Conservation (phyloP, 106 monocot species). For the Dendrobium catenatum region DNA sequence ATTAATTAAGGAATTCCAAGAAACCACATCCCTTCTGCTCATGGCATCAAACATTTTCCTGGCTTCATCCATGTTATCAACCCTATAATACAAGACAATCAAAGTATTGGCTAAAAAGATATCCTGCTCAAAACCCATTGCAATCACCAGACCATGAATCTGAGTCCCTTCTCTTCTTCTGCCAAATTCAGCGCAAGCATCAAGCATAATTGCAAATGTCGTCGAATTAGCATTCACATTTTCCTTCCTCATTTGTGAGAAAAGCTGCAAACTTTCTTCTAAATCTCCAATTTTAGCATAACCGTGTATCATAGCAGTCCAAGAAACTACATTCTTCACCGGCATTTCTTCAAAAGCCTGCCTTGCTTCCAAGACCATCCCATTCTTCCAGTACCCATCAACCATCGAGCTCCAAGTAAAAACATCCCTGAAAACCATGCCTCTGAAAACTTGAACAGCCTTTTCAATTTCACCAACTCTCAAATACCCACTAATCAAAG, state of each 20-base stretch:
- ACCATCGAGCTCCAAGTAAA: conserved; percentile 54
- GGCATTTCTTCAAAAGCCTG: conserved; percentile 30
- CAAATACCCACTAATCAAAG: conserved; percentile 49
- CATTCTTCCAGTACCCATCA: conserved; percentile 47
- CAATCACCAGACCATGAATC: conserved; percentile 36
- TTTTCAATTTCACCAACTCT: conserved; percentile 23
- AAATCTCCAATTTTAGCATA: conserved; percentile 29
- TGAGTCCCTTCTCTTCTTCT: conserved; percentile 31
- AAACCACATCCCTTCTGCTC: conserved; percentile 44
- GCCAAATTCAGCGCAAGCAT: conserved; percentile 31
- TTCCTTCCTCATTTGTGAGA: conserved; percentile 47
- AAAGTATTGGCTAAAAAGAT: conserved; percentile 39
- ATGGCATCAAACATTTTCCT: conserved; percentile 32
- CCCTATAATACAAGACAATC: conserved; percentile 43
- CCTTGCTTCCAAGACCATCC: conserved; percentile 33
- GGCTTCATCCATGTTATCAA: conserved; percentile 26
- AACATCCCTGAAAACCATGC: conserved; percentile 37
- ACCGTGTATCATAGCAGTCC: conserved; percentile 49
- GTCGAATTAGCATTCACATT: conserved; percentile 28
- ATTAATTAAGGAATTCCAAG: conserved; percentile 50
- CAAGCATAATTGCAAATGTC: conserved; percentile 40
- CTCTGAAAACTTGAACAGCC: conserved; percentile 28
- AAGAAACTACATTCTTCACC: conserved; percentile 47
- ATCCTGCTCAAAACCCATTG: conserved; percentile 31
- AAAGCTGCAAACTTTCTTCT: conserved; percentile 30